Base-by-base conservation (phyloP, 345 rosid species). In the Bretschneidera sinensis region DNA sequence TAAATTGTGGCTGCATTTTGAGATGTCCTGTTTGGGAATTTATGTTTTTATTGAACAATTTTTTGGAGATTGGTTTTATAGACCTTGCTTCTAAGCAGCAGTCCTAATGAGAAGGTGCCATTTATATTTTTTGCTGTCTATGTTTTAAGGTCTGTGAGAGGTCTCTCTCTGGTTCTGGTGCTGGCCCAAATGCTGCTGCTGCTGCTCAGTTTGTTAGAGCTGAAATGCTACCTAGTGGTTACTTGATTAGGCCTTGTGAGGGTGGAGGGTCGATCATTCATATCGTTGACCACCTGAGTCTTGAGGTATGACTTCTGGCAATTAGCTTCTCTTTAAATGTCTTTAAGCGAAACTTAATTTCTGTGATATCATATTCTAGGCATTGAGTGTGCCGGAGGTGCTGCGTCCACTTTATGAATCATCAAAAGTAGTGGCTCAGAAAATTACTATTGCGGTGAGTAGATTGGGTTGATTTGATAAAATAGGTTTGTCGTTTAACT, bases 201-300 rank as follows among this genome's bases (percentile, higher is more conserved):
- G 81, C 94, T 64, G 69, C 92, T 67, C 97, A 91, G 74, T 95
- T 91, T 68, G 97, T 95, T 64, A 88, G 99, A 71, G 99, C 90
- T 25, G 98, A 91, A 80, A 78, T 85, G 88, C 96, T 86, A 65
- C 94, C 99, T 20, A 88, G 98, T 72, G 99, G 99, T 21, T 91
- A 89, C 75, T 66, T 95, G 74, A 91, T 95, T 61, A 83, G 99
- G 21, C 96, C 98, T 1, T 91, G 98, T 68, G 99, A 95, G 17
- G 99, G 97, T 65, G 99, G 99, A 47, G 99, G 99, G 62, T 95
- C 98, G 22, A 91, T 95, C 62, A 88, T 95, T 50, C 99, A 91
- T 73, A 91, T 95, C 35, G 99, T 95, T 0, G 99, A 95, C 78
- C 98, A 95, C 67, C 81, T 95, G 53, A 87, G 91, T 78, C 94